phyloP scores from a whole-genome alignment of 192 early-diverging fungal genomes.

The Rhizoclosmatium globosum region DNA sequence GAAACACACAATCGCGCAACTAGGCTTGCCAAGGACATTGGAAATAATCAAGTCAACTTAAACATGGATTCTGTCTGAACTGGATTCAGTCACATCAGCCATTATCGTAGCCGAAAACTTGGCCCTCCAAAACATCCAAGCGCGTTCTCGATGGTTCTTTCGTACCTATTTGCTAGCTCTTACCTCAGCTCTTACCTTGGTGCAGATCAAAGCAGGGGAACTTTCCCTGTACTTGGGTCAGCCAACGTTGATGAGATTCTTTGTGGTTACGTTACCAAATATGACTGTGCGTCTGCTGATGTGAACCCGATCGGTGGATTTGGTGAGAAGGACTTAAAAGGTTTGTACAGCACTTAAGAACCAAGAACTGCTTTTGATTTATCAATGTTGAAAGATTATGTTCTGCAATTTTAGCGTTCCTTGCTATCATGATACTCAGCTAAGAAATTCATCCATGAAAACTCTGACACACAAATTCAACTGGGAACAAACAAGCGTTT shows the following conservation, averaged over 20 bases:
- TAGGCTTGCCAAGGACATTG: constrained; percentile 77
- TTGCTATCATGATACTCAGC: too few relatives aligned
- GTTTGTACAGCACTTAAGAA: constrained; percentile 86
- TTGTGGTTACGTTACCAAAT: constrained; percentile 97
- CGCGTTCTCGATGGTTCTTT: constrained; percentile 94
- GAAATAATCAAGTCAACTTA: constrained; percentile 88
- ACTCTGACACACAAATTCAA: too few relatives aligned
- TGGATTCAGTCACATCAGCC: constrained; percentile 72
- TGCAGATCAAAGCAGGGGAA: constrained; percentile 66
- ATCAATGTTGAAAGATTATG: constrained; percentile 68
- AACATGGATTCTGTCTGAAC: constrained; percentile 91
- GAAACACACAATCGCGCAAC: constrained; percentile 86
- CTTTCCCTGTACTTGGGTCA: constrained; percentile 90
- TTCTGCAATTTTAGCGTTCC: neutral
- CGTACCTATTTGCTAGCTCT: constrained; percentile 97
- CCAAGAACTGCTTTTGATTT: constrained; percentile 67
- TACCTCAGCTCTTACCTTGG: constrained; percentile 96
- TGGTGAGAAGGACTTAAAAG: constrained; percentile 85
- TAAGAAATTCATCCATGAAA: too few relatives aligned
- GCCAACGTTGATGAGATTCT: constrained; percentile 98
- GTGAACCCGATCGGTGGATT: constrained; percentile 97
- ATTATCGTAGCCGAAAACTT: constrained; percentile 87
- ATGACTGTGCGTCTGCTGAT: constrained; percentile 97
- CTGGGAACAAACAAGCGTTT: too few relatives aligned
- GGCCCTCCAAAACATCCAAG: constrained; percentile 98